Conservation (phyloP, 192 early-diverging fungal species). For the Dispira parvispora region DNA sequence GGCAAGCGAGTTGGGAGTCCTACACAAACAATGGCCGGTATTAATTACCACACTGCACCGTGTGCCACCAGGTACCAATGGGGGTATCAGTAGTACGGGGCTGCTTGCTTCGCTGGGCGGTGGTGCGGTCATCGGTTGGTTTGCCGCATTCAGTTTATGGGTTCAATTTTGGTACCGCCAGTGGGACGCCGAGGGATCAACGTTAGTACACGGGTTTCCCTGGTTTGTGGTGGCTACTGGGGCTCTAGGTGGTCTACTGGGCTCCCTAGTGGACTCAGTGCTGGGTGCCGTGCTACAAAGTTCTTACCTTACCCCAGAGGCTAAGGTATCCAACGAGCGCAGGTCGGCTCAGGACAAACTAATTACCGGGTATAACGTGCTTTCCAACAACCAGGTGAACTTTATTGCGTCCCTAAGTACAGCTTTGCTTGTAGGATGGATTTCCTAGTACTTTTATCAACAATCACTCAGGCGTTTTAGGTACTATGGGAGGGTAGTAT, state of each 20-base stretch:
- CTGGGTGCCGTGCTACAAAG: slow-evolving; percentile 65
- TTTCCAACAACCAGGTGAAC: slow-evolving; percentile 68
- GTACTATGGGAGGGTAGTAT: too few relatives aligned
- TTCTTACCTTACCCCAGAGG: slow-evolving; percentile 47
- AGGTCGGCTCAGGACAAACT: slow-evolving; percentile 27
- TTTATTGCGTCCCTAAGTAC: neutral
- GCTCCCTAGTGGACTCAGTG: slow-evolving; percentile 75
- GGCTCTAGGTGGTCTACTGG: slow-evolving; percentile 46
- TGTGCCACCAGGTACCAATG: slow-evolving; percentile 88
- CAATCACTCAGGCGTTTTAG: too few relatives aligned
- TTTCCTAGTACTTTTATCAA: too few relatives aligned
- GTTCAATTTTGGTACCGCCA: slow-evolving; percentile 27
- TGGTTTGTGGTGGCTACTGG: slow-evolving; percentile 34
- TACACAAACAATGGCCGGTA: slow-evolving; percentile 52
- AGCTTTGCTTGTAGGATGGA: too few relatives aligned
- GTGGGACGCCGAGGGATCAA: slow-evolving; percentile 18
- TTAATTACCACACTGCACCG: slow-evolving; percentile 62
- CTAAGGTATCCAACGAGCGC: slow-evolving; percentile 30
- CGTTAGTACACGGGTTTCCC: slow-evolving; percentile 16
- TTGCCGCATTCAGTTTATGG: slow-evolving; percentile 31
- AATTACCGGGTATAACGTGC: slow-evolving; percentile 46
- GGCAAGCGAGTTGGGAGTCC: slow-evolving; percentile 78
- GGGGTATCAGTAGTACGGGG: slow-evolving; percentile 59
- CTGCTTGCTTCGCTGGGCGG: slow-evolving; percentile 60
- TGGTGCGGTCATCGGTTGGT: slow-evolving; percentile 48